phyloP scores from a whole-genome alignment of 768 basidiomycete genomes.

The Serendipita indica region DNA sequence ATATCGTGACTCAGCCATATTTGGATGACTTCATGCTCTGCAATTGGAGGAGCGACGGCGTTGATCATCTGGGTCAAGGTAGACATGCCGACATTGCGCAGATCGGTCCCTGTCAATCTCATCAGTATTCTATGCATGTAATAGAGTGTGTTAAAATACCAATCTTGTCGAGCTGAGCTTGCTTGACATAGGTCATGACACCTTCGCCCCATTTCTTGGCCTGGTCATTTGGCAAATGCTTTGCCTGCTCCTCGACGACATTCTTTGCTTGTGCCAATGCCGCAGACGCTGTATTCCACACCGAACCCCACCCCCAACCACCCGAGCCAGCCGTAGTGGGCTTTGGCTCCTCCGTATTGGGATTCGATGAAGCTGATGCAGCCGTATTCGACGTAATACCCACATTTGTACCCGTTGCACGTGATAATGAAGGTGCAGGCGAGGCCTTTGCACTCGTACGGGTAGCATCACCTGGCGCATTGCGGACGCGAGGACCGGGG shows the following conservation, averaged over 20 bases:
- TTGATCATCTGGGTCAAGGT: conserved; percentile 86
- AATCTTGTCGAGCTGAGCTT: conserved; percentile 78
- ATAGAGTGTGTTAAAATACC: conserved; percentile 31
- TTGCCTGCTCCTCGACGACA: conserved; percentile 88
- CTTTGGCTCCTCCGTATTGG: conserved; percentile 17
- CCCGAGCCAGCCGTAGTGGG: conserved; percentile 26
- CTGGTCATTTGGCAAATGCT: conserved; percentile 72
- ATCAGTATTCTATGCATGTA: conserved; percentile 10
- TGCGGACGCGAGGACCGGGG: conserved; percentile 41
- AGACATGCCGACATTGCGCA: conserved; percentile 74
- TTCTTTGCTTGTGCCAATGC: conserved; percentile 77
- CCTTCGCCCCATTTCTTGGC: conserved; percentile 81
- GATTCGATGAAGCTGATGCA: conserved; percentile 16
- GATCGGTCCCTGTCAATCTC: conserved; percentile 55
- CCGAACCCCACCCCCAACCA: conserved; percentile 59
- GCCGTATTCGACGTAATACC: conserved; percentile 13
- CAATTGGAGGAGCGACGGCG: conserved; percentile 94
- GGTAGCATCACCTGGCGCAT: conserved; percentile 14
- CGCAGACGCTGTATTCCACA: conserved; percentile 78
- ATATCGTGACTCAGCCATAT: conserved; percentile 94
- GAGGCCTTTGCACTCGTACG: conserved; percentile 19
- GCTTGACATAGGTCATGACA: conserved; percentile 74
- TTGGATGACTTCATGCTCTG: conserved; percentile 95
- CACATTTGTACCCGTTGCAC: conserved; percentile 17
- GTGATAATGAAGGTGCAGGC: conserved; percentile 17